These are phyloP conservation scores for Flaveria trinervia DNA, from an alignment of 129 eudicot genomes.

Conservation along the genomic window DNA sequence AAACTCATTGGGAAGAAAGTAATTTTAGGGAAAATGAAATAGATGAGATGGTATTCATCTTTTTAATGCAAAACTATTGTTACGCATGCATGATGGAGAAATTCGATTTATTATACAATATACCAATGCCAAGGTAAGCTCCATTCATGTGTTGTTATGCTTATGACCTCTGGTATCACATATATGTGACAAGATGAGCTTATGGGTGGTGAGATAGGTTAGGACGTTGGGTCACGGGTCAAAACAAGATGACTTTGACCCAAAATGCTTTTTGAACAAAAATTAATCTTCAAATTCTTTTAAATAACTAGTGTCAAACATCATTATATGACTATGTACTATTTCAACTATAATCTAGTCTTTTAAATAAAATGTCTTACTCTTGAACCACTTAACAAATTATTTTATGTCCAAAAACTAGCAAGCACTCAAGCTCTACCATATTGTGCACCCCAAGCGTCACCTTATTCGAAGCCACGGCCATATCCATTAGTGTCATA, in stretches of 20 bases:
- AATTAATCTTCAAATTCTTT: neutral
- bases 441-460: conserved; percentile 43
- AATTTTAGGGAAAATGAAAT: neutral
- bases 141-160: neutral
- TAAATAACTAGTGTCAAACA: neutral
- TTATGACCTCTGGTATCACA: neutral
- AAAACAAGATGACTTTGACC: neutral
- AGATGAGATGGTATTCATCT: neutral
- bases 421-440: conserved; percentile 47
- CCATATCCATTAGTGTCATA: conserved; percentile 12
- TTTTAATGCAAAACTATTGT: conserved; percentile 24
- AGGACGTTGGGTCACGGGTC: neutral
- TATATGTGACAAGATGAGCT: neutral
- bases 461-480: conserved; percentile 43
- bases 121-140: conserved; percentile 60
- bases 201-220: neutral
- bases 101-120: conserved; percentile 73
- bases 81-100: conserved; percentile 75
- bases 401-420: conserved; percentile 53
- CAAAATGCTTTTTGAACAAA: neutral
- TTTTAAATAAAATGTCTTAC: neutral
- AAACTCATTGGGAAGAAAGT: too few relatives aligned
- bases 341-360: neutral
- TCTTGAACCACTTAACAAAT: neutral
- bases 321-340: neutral